Base-by-base conservation (phyloP, 208 protist species). In the Phytomonas sp. region DNA sequence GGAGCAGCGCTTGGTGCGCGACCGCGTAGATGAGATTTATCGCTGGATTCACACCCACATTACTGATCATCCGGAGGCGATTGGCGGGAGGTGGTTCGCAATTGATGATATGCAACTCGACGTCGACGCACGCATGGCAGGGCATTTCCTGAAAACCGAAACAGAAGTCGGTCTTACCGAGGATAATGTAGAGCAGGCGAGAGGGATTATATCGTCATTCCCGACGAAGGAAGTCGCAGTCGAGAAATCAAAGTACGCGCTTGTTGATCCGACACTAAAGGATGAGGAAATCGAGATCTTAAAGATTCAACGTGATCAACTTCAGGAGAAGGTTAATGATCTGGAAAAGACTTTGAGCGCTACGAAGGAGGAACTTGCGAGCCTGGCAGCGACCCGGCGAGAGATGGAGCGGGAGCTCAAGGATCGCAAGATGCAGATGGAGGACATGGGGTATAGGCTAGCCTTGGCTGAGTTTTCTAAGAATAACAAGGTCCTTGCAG, bases 101-200 rank as follows among this genome's bases (percentile, higher is more conserved):
- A 90, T 95, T 61, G 89, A 95, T 61, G 89, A 95, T 72, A 95
- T 95, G 89, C 73, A 95, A 71, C 82, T 95, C 3, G 87, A 91
- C 66, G 87, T 95, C 11, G 89, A 95, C 56, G 73, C 43, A 31
- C 82, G 89, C 34, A 92, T 95, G 89, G 36, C 34, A 23, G 85
- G 76, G 0, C 89, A 95, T 71, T 92, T 95, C 70, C 64, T 95
- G 43, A 76, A 95, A 72, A 93, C 87, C 4, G 59, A 71, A 30
- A 95, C 89, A 1, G 86, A 95, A 60, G 46, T 80, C 4, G 89
- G 89, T 46, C 76, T 95, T 17, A 85, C 74, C 6, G 80, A 87
- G 28, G 83, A 66, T 15, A 79, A 88, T 62, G 80, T 95, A 43
- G 69, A 40, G 59, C 36, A 67, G 13, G 81, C 83, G 8, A 30